Base-by-base conservation (phyloP, 2,329 filamentous ascomycete genomes). In the Hymenoscyphus linearis region DNA sequence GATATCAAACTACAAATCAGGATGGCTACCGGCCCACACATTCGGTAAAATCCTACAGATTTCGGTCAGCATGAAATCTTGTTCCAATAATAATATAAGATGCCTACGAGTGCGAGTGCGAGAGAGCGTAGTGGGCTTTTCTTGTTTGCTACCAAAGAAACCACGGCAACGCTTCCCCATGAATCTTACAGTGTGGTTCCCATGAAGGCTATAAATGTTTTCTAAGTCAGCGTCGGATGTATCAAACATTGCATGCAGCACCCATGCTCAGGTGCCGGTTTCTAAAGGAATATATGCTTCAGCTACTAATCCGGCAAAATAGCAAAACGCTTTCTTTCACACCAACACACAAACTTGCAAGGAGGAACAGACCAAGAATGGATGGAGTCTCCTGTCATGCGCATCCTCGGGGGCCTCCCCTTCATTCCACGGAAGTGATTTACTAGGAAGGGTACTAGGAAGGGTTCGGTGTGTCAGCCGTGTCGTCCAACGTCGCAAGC, bases 401-500 rank as follows among this genome's bases (percentile, higher is more conserved):
- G 40, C 40, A 10, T 18, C 40, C 22, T 47, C 40, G 40, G 40
- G 10, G 18, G 18, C 2, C 18, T 47, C 40, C 40, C 18, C 40
- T 47, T 47, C 40, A 47, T 47, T 47, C 40, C 40, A 47, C 25
- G 55, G 18, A 53, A 59, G 52, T 52, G 37, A 22, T 47, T 18
- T 47, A 44, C 7, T n/a, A 18, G 22, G 40, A 47, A n/a, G n/a
- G n/a, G n/a, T n/a, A n/a, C n/a, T n/a, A n/a, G n/a, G n/a, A n/a
- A n/a, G 40, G 40, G 40, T 44, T 47, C 22, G 22, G 53, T 62
- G 59, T 65, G 66, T 61, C 62, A 64, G 60, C 63, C 64, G 55
- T 61, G 47, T 62, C 58, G 63, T 66, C 64, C 60, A 65, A 66
- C 65, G 63, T 68, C 62, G 64, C 59, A 69, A 69, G 64, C 59